These are phyloP conservation scores for Gracilaria gracilis DNA, from an alignment of 23 red algal species.

Conservation along the genomic window DNA sequence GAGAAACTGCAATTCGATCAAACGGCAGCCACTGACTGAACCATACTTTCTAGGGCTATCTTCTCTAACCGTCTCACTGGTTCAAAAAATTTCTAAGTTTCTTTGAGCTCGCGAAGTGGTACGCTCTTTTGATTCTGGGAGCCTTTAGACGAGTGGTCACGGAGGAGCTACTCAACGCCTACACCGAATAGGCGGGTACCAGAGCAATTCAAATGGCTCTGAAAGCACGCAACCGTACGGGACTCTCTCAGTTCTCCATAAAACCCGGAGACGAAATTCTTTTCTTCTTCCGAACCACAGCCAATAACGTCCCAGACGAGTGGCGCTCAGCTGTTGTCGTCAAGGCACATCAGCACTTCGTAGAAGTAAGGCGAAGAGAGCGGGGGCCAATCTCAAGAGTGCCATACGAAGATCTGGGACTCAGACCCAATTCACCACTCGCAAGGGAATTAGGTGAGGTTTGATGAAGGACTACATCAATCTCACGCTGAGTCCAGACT, in stretches of 20 bases:
- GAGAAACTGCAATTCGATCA: not conserved
- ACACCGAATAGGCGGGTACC: conserved; percentile 10
- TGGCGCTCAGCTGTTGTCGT: not conserved
- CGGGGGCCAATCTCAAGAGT: no score
- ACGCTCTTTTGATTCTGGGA: conserved; percentile 27
- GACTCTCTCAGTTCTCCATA: not conserved
- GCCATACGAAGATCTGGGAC: conserved; percentile 21
- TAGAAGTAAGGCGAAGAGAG: no score
- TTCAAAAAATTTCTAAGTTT: conserved; percentile 2
- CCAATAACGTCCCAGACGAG: not conserved
- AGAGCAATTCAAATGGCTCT: conserved; percentile 26
- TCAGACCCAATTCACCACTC: not conserved
- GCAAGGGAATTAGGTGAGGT: not conserved
- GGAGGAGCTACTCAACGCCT: conserved; percentile 13
- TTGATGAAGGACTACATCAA: conserved; percentile 28
- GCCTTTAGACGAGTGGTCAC: not conserved
- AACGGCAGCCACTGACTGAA: not conserved
- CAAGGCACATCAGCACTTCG: no score
- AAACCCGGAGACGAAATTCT: no score
- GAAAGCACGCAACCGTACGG: not conserved
- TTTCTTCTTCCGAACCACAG: no score
- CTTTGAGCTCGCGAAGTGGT: conserved; percentile 20
- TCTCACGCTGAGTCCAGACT: conserved; percentile 17
- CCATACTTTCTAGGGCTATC: conserved; percentile 7
- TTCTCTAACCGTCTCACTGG: conserved; percentile 53